Base-by-base conservation (phyloP, 805 yeast genomes). In the Metschnikowia continentalis region DNA sequence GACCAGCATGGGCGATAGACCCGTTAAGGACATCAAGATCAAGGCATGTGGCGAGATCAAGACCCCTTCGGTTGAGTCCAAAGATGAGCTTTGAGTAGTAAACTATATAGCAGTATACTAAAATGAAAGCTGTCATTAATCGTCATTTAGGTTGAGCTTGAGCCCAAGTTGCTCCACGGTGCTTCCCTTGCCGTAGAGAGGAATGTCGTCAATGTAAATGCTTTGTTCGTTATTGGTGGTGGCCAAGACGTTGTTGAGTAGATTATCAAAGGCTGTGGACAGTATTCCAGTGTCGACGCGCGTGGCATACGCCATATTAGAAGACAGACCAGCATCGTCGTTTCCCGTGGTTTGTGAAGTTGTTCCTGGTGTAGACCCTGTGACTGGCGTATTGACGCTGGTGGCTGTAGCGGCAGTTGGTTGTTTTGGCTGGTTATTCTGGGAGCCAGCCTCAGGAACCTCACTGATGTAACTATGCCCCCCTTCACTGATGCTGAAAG, bases 1-100 rank as follows among this genome's bases (percentile, higher is more conserved):
- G 71, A 90, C 95, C 22, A 71, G 74, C 53, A 72, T 77, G 60
- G 82, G 87, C 57, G 94, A 90, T 70, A 78, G 74, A 58, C 99
- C 99, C 49, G 70, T 68, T 50, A 79, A 78, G 60, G 81, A 80
- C 26, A 75, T 92, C 54, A 76, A 72, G 56, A 85, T 91, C 60
- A 78, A 76, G 46, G 82, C 81, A 54, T 74, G 88, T 57, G 98
- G 98, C 54, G 88, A 86, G 62, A 53, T 86, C 53, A 76, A 62
- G 38, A 68, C 68, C 33, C 71, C 66, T 32, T 19, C 26, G 30
- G 42, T 13, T 26, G 67, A 61, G 48, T 61, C 39, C 33, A 60
- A 61, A 52, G 73, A 68, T 53, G 72, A 69, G 59, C 68, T 69
- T 48, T 68, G 51, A 51, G 20, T 40, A 26, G 23, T 15, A 35